A percentile compares a stretch with the other conserved stretches of the same genome.
Evolutionary conservation across 805 yeast species (phyloP).

Genomic region (Yarrowia osloensis): DNA sequence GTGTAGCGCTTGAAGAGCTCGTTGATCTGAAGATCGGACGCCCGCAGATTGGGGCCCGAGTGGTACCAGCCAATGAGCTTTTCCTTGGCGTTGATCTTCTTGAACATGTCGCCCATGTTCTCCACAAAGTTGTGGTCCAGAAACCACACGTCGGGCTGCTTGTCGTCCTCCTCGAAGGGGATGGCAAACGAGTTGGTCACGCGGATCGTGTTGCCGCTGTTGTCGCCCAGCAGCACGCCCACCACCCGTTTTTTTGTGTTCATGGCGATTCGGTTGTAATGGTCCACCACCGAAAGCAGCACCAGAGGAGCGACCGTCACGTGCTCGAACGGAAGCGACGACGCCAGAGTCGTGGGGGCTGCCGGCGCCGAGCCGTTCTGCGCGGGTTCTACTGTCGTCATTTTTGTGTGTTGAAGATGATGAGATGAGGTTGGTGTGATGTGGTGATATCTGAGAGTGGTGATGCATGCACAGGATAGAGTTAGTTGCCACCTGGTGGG

Average conservation of each 20-base stretch:
- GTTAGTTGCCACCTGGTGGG: constrained; percentile 16
- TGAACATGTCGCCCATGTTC: constrained; percentile 96
- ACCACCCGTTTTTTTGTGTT: constrained; percentile 79
- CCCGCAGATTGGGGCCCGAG: constrained; percentile 88
- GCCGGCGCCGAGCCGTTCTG: constrained; percentile 1
- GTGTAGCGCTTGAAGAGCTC: constrained; percentile 85
- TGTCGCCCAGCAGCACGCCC: constrained; percentile 91
- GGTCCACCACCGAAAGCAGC: constrained; percentile 90
- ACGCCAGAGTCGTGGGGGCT: constrained; percentile 3
- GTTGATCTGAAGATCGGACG: constrained; percentile 88
- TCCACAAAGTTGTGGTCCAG: constrained; percentile 95
- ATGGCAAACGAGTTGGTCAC: constrained; percentile 94
- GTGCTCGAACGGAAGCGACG: constrained; percentile 38
- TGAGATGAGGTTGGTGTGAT: not conserved
- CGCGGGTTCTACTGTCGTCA: constrained; percentile 1
- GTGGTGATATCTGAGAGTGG: not conserved
- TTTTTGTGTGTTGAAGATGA: not conserved
- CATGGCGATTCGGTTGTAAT: constrained; percentile 82
- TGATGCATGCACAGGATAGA: not conserved
- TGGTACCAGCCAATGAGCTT: constrained; percentile 99
- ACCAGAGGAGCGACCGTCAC: constrained; percentile 96
- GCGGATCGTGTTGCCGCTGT: constrained; percentile 54
- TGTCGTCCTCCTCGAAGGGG: constrained; percentile 96
- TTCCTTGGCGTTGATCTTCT: constrained; percentile 96
- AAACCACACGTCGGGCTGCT: constrained; percentile 91